Percentiles rank a stretch among this genome's conserved stretches.
These are phyloP conservation scores for Boechera stricta DNA, from an alignment of 345 rosid species.

Conservation along the genomic window DNA sequence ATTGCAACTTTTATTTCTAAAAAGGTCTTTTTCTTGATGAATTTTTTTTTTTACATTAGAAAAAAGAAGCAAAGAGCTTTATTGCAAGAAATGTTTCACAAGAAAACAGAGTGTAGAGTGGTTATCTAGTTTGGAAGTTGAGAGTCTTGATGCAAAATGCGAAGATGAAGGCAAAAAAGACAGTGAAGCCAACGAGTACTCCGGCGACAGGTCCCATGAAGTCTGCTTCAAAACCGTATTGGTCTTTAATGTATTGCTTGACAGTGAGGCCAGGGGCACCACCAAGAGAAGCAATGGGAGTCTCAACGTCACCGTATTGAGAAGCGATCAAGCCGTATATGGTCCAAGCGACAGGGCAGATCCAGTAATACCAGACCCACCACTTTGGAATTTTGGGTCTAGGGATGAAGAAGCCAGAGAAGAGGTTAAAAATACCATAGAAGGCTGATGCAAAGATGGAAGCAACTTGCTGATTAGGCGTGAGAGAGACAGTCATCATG, in stretches of 20 bases:
- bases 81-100: constrained; percentile 18
- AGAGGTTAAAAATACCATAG: constrained; percentile 74
- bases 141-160: constrained; percentile 76
- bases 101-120: neutral
- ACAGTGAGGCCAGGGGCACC: constrained; percentile 33
- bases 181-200: constrained; percentile 62
- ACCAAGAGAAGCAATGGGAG: constrained; percentile 50
- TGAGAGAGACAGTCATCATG: constrained; percentile 88
- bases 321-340: constrained; percentile 66
- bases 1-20: neutral
- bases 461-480: constrained; percentile 88
- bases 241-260: constrained; percentile 53
- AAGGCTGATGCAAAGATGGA: constrained; percentile 78
- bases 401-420: constrained; percentile 87
- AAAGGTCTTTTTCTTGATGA: neutral
- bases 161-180: constrained; percentile 74
- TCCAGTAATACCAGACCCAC: constrained; percentile 96
- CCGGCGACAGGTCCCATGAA: constrained; percentile 80
- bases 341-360: constrained; percentile 86
- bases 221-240: constrained; percentile 66
- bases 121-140: constrained; percentile 70
- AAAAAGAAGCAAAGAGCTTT: neutral
- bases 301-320: constrained; percentile 64
- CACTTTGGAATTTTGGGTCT: constrained; percentile 85
- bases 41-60: neutral